Percentiles rank a stretch among this genome's conserved stretches.
Evolutionary conservation across 2,329 filamentous ascomycete genomes (phyloP).

Genomic region (Kalaharituber pfeilii): DNA sequence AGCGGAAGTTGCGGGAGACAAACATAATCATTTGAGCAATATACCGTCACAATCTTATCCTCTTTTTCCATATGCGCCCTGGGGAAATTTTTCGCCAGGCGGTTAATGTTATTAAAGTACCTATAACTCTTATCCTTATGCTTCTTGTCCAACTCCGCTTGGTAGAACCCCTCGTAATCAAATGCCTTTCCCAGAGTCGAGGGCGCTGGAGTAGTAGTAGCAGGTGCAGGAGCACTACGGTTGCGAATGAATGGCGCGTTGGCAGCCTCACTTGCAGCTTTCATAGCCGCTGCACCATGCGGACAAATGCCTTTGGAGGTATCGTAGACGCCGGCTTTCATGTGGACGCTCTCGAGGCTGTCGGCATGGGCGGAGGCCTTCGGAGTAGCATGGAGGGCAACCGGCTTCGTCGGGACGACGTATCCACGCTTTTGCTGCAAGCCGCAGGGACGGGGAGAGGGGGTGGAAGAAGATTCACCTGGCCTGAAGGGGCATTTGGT

Average conservation of each 20-base stretch:
- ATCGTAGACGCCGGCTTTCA: constrained; percentile 22
- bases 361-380: constrained; percentile 62
- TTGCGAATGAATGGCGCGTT: constrained; percentile 16
- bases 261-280: constrained; percentile 21
- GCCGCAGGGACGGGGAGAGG: constrained; percentile 22
- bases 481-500: constrained; percentile 31
- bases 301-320: constrained; percentile 23
- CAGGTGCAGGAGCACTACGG: constrained; percentile 22
- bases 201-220: constrained; percentile 31
- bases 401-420: constrained; percentile 36
- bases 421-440: constrained; percentile 31
- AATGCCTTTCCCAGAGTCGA: constrained; percentile 45
- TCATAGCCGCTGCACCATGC: constrained; percentile 22
- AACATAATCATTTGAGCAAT: constrained; percentile 93
- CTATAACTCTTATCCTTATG: constrained; percentile 99
- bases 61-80: constrained; percentile 74
- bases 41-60: constrained; percentile 82
- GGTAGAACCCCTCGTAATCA: constrained; percentile 82
- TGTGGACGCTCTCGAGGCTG: constrained; percentile 31
- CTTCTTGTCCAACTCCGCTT: constrained; percentile 84
- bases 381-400: constrained; percentile 64
- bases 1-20: constrained; percentile 4
- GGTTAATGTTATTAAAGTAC: constrained; percentile 99
- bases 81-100: constrained; percentile 87
- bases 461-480: constrained; percentile 3